A percentile compares a stretch with the other conserved stretches of the same genome.
Conservation (phyloP, 495 filamentous ascomycete genomes). For the Trichocladium uniseriatum region DNA sequence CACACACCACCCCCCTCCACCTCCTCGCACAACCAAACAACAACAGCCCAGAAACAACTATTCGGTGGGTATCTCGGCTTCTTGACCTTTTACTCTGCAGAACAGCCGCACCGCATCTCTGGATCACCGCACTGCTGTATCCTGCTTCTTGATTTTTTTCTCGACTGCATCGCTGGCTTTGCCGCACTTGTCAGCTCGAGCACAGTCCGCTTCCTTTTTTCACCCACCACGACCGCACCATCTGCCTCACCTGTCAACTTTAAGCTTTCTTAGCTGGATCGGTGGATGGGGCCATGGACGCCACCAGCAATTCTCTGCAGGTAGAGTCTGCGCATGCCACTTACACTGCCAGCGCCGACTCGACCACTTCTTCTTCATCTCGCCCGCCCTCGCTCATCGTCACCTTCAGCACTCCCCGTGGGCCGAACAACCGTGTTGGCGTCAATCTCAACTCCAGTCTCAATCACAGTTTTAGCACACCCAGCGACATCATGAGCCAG, state of each 20-base stretch:
- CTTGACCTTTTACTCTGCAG: not conserved
- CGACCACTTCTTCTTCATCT: not conserved
- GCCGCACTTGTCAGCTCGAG: not conserved
- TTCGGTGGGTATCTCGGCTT: not conserved
- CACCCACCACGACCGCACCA: not conserved
- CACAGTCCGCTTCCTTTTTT: not conserved
- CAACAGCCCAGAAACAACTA: not conserved
- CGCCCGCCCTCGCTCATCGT: not conserved
- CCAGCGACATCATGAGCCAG: slow-evolving; percentile 10
- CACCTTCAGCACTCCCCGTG: too few species aligned
- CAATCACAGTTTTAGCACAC: too few species aligned
- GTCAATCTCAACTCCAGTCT: too few species aligned
- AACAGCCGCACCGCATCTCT: not conserved
- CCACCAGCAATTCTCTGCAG: slow-evolving; percentile 15
- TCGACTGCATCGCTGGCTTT: not conserved
- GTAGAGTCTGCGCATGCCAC: slow-evolving; percentile 14
- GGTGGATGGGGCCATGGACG: slow-evolving; percentile 24
- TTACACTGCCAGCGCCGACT: slow-evolving; percentile 3
- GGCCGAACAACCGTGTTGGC: too few species aligned
- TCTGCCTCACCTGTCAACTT: not conserved
- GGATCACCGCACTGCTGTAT: not conserved
- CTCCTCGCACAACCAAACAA: too few species aligned
- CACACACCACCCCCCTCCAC: too few species aligned
- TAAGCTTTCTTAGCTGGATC: slow-evolving; percentile 3
- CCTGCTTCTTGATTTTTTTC: not conserved